phyloP scores from a whole-genome alignment of 2,329 filamentous ascomycete species.

The Rutstroemia sp. region DNA sequence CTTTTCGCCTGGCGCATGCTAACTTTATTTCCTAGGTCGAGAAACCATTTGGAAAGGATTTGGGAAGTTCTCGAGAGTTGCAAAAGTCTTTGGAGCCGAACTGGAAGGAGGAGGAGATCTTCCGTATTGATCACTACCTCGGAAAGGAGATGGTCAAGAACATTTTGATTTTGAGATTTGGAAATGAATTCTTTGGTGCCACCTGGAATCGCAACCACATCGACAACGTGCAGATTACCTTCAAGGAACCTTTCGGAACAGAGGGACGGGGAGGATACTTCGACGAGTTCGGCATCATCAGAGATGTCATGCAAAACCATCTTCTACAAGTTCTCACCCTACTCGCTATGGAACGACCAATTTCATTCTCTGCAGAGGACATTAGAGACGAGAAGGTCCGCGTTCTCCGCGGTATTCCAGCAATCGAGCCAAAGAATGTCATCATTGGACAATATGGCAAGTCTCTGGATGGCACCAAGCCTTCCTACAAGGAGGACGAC shows the following conservation, averaged over 20 bases:
- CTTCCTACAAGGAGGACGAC: constrained; percentile 96
- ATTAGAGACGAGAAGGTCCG: constrained; percentile 98
- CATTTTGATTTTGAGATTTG: constrained; percentile 94
- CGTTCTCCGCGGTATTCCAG: constrained; percentile 84
- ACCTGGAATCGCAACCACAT: constrained; percentile 99
- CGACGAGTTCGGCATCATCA: constrained; percentile 98
- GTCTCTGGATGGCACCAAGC: constrained; percentile 92
- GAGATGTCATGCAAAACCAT: constrained; percentile 99
- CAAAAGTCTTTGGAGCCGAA: constrained; percentile 93
- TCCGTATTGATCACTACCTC: constrained; percentile 98
- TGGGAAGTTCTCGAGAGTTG: constrained; percentile 86
- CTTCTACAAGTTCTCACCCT: constrained; percentile 92
- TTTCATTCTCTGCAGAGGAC: constrained; percentile 96
- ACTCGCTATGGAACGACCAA: constrained; percentile 94
- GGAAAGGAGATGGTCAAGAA: constrained; percentile 99
- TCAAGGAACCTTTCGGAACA: constrained; percentile 98
- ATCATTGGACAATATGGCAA: constrained; percentile 98
- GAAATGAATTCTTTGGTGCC: constrained; percentile 96
- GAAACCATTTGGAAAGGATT: constrained; percentile 98
- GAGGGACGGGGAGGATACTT: constrained; percentile 98
- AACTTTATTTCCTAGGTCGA: constrained; percentile 59
- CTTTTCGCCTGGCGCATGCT: not conserved
- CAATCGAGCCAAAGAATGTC: constrained; percentile 98
- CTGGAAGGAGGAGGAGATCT: constrained; percentile 98
- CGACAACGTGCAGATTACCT: constrained; percentile 97